Evolutionary conservation across 208 protist species (phyloP).

Genomic region (Angomonas deanei): DNA sequence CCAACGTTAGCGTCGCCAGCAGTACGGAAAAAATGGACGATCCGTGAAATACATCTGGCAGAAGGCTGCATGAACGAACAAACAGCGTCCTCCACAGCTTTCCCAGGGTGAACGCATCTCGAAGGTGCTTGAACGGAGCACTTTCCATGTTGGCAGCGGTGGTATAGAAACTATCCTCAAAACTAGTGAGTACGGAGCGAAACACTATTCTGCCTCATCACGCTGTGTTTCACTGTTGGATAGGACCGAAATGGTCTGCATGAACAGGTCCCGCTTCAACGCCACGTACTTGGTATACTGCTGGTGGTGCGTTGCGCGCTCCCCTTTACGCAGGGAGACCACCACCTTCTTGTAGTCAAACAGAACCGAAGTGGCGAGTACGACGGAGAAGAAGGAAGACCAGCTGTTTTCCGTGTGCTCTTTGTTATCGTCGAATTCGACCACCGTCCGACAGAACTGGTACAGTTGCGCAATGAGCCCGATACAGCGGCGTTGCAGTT

Average conservation of each 20-base stretch:
- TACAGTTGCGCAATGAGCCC: not conserved
- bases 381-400: too few species aligned
- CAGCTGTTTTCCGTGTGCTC: too few species aligned
- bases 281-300: too few species aligned
- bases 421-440: too few species aligned
- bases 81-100: slow-evolving; percentile 40
- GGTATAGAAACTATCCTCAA: slow-evolving; percentile 22
- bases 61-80: slow-evolving; percentile 12
- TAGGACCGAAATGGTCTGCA: not conserved
- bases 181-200: slow-evolving; percentile 12
- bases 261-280: not conserved
- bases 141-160: slow-evolving; percentile 16
- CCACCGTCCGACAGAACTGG: too few species aligned
- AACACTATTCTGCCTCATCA: slow-evolving; percentile 19
- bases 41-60: slow-evolving; percentile 53
- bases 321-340: too few species aligned
- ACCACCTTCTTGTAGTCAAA: too few species aligned
- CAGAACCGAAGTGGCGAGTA: too few species aligned
- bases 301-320: too few species aligned
- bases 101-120: slow-evolving; percentile 23
- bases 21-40: slow-evolving; percentile 42
- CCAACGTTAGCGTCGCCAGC: slow-evolving; percentile 32
- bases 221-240: not conserved
- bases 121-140: slow-evolving; percentile 23
- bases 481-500: too few species aligned